Percentiles rank a stretch among this genome's conserved stretches.
Conservation (phyloP, 306 rosid species). For the Calophaca sinica region DNA sequence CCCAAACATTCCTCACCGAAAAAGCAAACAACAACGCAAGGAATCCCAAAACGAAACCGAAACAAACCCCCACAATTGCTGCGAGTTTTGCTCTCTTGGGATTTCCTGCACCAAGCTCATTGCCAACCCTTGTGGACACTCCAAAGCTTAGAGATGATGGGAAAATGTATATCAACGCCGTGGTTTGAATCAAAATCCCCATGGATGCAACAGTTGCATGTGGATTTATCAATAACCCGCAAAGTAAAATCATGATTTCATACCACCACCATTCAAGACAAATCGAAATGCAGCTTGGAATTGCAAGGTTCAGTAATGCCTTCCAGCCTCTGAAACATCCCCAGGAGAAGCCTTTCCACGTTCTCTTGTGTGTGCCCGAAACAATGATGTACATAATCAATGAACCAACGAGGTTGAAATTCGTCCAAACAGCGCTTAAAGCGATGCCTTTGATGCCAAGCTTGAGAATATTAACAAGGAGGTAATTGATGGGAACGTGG, state of each 20-base stretch:
- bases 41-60: slow-evolving; percentile 42
- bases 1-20: slow-evolving; percentile 50
- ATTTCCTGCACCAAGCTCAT: slow-evolving; percentile 47
- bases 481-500: slow-evolving; percentile 53
- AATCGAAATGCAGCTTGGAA: slow-evolving; percentile 52
- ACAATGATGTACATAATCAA: slow-evolving; percentile 30
- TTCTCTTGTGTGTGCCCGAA: slow-evolving; percentile 13
- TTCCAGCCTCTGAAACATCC: slow-evolving; percentile 38
- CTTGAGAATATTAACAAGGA: slow-evolving; percentile 36
- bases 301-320: slow-evolving; percentile 30
- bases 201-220: slow-evolving; percentile 52
- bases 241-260: slow-evolving; percentile 51
- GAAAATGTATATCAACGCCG: slow-evolving; percentile 49
- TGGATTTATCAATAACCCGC: slow-evolving; percentile 45
- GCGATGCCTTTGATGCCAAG: slow-evolving; percentile 55
- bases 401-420: slow-evolving; percentile 42
- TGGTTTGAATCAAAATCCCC: slow-evolving; percentile 55
- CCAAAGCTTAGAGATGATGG: slow-evolving; percentile 51
- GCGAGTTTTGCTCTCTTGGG: slow-evolving; percentile 31
- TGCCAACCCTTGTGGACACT: slow-evolving; percentile 52
- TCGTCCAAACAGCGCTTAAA: slow-evolving; percentile 46
- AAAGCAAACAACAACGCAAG: slow-evolving; percentile 29
- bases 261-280: slow-evolving; percentile 66
- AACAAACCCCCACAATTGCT: slow-evolving; percentile 39
- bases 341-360: slow-evolving; percentile 29